A percentile compares a stretch with the other conserved stretches of the same genome.
phyloP scores from a whole-genome alignment of 768 basidiomycete genomes.

The Rossbeevera mucosa region DNA sequence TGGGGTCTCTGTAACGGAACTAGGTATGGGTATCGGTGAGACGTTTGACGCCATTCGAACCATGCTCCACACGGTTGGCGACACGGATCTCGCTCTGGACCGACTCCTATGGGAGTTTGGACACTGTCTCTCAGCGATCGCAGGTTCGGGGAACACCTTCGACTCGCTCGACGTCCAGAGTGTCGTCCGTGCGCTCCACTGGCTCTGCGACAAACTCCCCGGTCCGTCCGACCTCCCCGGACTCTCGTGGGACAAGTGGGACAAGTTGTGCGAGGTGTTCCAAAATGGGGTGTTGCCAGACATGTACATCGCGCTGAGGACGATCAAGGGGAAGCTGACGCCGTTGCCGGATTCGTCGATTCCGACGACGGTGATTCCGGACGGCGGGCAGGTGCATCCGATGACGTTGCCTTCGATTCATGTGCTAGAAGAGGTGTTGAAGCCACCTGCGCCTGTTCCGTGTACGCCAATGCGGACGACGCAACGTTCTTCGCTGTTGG shows the following conservation, averaged over 20 bases:
- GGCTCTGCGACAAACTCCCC: slow-evolving; percentile 47
- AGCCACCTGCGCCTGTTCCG: slow-evolving; percentile 36
- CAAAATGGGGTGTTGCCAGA: slow-evolving; percentile 27
- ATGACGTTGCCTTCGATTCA: slow-evolving; percentile 41
- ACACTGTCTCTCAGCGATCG: slow-evolving; percentile 31
- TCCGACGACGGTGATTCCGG: slow-evolving; percentile 33
- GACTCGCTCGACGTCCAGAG: slow-evolving; percentile 33
- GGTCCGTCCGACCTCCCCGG: slow-evolving; percentile 45
- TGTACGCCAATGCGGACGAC: slow-evolving; percentile 50
- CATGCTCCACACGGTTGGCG: slow-evolving; percentile 24
- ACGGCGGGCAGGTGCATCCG: slow-evolving; percentile 22
- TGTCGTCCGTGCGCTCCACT: slow-evolving; percentile 48
- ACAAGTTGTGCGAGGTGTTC: slow-evolving; percentile 40
- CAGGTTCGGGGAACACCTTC: slow-evolving; percentile 21
- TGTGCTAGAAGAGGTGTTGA: slow-evolving; percentile 47
- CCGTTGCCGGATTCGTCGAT: slow-evolving; percentile 23
- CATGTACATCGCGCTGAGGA: slow-evolving; percentile 29
- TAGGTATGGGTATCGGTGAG: slow-evolving; percentile 17
- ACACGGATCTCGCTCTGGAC: slow-evolving; percentile 22
- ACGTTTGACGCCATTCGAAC: slow-evolving; percentile 24
- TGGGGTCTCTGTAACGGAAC: slow-evolving; percentile 21
- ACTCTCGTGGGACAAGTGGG: slow-evolving; percentile 44
- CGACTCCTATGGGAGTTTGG: slow-evolving; percentile 36
- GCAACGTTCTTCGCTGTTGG: slow-evolving; percentile 22
- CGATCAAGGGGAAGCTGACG: slow-evolving; percentile 31